Percentiles rank a stretch among this genome's conserved stretches.
These are phyloP conservation scores for Aaosphaeria arxii DNA, from an alignment of 2,329 filamentous ascomycete genomes.

Conservation along the genomic window DNA sequence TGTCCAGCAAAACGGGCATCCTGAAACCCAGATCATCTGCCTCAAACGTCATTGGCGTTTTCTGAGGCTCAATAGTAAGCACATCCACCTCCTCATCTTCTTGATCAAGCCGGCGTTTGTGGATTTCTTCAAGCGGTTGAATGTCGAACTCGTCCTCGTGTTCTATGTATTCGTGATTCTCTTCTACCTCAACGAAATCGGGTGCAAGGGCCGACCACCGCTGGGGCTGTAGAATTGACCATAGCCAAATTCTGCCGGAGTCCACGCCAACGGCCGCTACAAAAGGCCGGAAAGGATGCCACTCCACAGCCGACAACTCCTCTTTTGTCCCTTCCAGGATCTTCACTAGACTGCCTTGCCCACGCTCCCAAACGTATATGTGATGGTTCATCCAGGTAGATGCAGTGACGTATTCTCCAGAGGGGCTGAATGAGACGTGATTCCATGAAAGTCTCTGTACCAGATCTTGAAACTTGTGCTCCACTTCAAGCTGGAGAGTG, in stretches of 20 bases:
- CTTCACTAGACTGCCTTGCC: conserved; percentile 88
- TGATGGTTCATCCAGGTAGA: conserved; percentile 98
- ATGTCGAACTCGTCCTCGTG: conserved; percentile 98
- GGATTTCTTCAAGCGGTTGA: conserved; percentile 89
- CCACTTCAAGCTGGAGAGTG: conserved; percentile 83
- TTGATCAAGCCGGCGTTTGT: conserved; percentile 81
- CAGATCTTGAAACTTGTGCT: conserved; percentile 98
- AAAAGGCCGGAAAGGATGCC: conserved; percentile 86
- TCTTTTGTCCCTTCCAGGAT: conserved; percentile 97
- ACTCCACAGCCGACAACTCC: conserved; percentile 94
- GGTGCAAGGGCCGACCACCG: conserved; percentile 96
- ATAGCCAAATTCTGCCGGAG: conserved; percentile 89
- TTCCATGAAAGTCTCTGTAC: conserved; percentile 97
- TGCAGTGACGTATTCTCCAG: conserved; percentile 92
- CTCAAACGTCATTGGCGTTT: conserved; percentile 52
- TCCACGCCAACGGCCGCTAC: conserved; percentile 91
- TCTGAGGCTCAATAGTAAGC: conserved; percentile 66
- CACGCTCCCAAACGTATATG: conserved; percentile 96
- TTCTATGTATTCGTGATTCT: conserved; percentile 96
- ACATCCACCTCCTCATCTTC: conserved; percentile 96
- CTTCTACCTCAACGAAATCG: conserved; percentile 95
- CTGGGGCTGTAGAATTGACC: conserved; percentile 92
- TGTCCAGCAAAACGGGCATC: conserved; percentile 90
- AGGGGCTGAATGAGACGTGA: conserved; percentile 90
- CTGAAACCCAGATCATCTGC: conserved; percentile 59